Conservation (phyloP, 352 stramenopile species). For the Phytophthora pini region DNA sequence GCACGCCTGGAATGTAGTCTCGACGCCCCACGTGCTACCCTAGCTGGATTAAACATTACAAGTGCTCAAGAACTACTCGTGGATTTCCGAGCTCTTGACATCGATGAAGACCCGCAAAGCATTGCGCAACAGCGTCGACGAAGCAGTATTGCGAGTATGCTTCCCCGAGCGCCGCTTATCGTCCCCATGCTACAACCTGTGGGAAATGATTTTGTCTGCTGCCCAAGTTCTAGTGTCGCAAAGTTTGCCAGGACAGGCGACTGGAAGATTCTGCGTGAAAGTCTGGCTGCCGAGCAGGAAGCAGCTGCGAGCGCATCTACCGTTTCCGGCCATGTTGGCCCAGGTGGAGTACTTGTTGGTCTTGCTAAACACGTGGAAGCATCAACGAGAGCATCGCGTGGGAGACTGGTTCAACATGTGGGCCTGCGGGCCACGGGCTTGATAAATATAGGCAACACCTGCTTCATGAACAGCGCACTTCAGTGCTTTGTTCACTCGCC, state of each 20-base stretch:
- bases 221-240: conserved; percentile 28
- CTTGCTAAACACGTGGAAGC: conserved; percentile 40
- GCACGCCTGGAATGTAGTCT: conserved; percentile 61
- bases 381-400: conserved; percentile 37
- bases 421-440: conserved; percentile 70
- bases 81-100: conserved; percentile 61
- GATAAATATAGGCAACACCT: conserved; percentile 89
- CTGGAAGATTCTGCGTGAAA: conserved; percentile 40
- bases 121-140: conserved; percentile 30
- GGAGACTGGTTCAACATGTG: conserved; percentile 36
- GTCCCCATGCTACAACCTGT: conserved; percentile 59
- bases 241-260: conserved; percentile 46
- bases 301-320: conserved; percentile 16
- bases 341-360: conserved; percentile 36
- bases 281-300: conserved; percentile 36
- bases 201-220: conserved; percentile 73
- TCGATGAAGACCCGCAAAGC: conserved; percentile 36
- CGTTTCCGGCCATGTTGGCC: conserved; percentile 17
- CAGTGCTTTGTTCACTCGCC: conserved; percentile 96
- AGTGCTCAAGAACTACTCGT: conserved; percentile 70
- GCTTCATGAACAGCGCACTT: conserved; percentile 89
- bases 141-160: conserved; percentile 27
- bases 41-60: conserved; percentile 51
- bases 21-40: conserved; percentile 44
- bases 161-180: conserved; percentile 36